Evolutionary conservation across 768 basidiomycete genomes (phyloP), one percentile per base, ranked within the genome.

Genomic region (Tulasnella sp.): DNA sequence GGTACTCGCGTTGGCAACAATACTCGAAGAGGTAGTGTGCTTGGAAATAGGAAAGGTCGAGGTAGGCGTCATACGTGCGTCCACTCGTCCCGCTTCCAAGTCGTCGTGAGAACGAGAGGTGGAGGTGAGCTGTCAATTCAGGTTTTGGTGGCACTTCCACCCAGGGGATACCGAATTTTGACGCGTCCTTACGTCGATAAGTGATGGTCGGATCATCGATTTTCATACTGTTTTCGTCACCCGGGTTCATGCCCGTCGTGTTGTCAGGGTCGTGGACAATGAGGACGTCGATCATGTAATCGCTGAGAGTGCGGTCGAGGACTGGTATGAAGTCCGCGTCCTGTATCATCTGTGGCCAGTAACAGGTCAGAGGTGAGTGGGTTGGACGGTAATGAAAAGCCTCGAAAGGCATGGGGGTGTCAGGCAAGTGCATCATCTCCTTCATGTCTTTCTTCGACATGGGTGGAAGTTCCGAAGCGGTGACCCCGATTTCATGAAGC

Each of bases 261-360:
- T 55, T 55, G 6, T 57, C 17, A 12, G 55, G 55, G 31, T 57
- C 41, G 11, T 57, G 41, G 14, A 45, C 45, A 7, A 57, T n/a
- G 14, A 45, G 45, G 12, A 25, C 15, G 40, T 54, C 52, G 6
- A 51, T 2, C 9, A 15, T 27, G 31, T 32, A 19, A 5, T 6
- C 37, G 27, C 11, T 34, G 12, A 54, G 36, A 1, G 39, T 11
- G 12, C 52, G 2, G 42, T 54, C 52, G 21, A 54, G 36, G 11
- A 29, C 34, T 19, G 52, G 52, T 31, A 50, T 37, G 21, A 27
- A n/a, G 15, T 31, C n/a, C 15, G 52, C 19, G 25, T 39, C 9
- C 14, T 54, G 17, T 8, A 39, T 42, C 52, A 42, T 40, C 41
- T 42, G 17, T 29, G 35, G 52, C 52, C 52, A 54, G 34, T 54